phyloP scores from a whole-genome alignment of 2,329 filamentous ascomycete genomes.

The Phaeoacremonium minimum region DNA sequence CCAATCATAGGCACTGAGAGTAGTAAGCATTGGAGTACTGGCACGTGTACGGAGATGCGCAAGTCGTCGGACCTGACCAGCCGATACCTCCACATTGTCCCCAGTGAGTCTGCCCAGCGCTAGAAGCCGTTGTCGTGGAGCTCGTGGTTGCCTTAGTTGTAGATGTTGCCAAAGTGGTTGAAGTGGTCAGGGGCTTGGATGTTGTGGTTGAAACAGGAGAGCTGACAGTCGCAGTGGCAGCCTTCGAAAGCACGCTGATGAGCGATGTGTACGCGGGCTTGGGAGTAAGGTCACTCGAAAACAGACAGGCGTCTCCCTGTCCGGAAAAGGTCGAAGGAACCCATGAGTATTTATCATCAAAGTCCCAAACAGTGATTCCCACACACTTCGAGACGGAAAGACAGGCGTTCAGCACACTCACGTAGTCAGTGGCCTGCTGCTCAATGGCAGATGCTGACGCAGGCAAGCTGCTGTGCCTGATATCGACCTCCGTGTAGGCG shows the following conservation, averaged over 20 bases:
- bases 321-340: constrained; percentile 30
- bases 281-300: constrained; percentile 27
- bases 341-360: constrained; percentile 36
- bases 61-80: constrained; percentile 8
- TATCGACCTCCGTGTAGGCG: constrained; percentile 59
- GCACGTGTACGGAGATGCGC: constrained; percentile 10
- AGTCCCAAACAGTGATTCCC: constrained; percentile 38
- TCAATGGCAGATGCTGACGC: constrained; percentile 29
- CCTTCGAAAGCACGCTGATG: constrained; percentile 6
- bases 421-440: constrained; percentile 44
- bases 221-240: constrained; percentile 1
- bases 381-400: constrained; percentile 29
- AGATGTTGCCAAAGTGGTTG: neutral
- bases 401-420: constrained; percentile 27
- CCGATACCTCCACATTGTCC: constrained; percentile 14
- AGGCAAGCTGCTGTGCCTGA: constrained; percentile 39
- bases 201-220: neutral
- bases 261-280: constrained; percentile 33
- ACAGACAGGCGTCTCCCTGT: constrained; percentile 30
- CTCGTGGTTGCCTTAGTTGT: neutral
- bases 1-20: constrained; percentile 12
- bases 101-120: constrained; percentile 5
- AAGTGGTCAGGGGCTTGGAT: neutral
- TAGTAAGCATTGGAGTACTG: constrained; percentile 10
- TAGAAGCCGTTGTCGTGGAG: neutral